Base-by-base conservation (phyloP, 2,329 filamentous ascomycete species). In the Calonectria pteridis region DNA sequence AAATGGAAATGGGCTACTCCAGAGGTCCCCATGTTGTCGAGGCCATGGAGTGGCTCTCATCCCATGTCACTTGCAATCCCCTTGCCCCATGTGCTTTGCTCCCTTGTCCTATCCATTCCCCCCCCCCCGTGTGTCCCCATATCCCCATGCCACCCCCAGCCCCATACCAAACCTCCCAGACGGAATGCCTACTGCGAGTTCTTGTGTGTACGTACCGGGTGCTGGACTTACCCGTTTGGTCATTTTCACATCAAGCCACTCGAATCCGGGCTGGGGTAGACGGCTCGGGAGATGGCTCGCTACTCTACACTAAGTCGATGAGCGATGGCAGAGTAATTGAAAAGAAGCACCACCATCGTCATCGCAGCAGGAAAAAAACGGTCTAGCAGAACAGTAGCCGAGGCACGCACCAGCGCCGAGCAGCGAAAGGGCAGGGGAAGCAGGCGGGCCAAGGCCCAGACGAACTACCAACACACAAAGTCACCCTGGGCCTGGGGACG, bases 401-500 rank as follows among this genome's bases (percentile, higher is more conserved):
- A 79, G 75, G 74, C 71, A 71, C 62, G 72, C 63, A 70, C 51
- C 49, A 33, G 63, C 63, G 67, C 46, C 49, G 29, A 63, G n/a
- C 29, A 46, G 9, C 23, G 6, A 7, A 10, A 46, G 10, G 35
- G 43, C 43, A 46, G 43, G 67, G 70, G 43, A 31, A 55, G n/a
- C 29, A 33, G n/a, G 35, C 26, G 49, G 40, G 71, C 65, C 59
- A 51, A 72, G 64, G 66, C 65, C 59, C 31, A 72, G 64, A 58
- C 31, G 49, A 69, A 69, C 71, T 51, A 69, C 71, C 71, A 70
- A 73, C 59, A 67, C 59, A 67, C 33, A 43, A 55, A 69, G 70
- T 66, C 46, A 55, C 65, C 53, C 53, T 68, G 51, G 35, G 67
- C 43, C 68, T 71, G 37, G 55, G 49, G 35, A 29, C 33, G 46